phyloP scores from a whole-genome alignment of 306 rosid genomes.

The Hippophae tibetana region DNA sequence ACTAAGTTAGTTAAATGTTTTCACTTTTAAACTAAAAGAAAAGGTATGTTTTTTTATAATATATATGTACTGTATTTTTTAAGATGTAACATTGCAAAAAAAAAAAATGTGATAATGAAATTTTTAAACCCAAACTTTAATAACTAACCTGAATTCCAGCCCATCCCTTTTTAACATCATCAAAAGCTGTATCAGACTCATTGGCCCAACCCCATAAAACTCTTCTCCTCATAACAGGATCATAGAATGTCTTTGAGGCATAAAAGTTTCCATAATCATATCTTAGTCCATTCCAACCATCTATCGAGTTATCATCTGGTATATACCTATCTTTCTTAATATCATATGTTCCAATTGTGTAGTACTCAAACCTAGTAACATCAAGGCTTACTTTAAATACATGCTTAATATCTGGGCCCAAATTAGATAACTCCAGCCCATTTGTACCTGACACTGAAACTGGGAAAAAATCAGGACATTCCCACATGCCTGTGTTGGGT shows the following conservation, averaged over 20 bases:
- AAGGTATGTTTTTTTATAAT: too few species aligned
- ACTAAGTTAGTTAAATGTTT: too few species aligned
- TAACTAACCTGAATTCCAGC: conserved; percentile 65
- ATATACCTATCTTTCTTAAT: conserved; percentile 31
- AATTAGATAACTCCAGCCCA: conserved; percentile 46
- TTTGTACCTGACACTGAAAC: conserved; percentile 25
- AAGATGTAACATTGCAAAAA: too few species aligned
- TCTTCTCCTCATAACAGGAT: conserved; percentile 47
- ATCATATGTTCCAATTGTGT: conserved; percentile 51
- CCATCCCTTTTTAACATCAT: conserved; percentile 67
- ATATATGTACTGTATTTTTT: too few species aligned
- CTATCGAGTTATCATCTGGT: conserved; percentile 51
- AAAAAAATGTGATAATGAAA: too few species aligned
- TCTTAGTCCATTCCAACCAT: conserved; percentile 69
- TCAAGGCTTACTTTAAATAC: conserved; percentile 72
- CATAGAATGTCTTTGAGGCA: conserved; percentile 77
- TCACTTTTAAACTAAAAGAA: too few species aligned
- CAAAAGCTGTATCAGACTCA: conserved; percentile 40
- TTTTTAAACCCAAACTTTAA: neutral
- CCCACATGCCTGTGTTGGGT: conserved; percentile 64
- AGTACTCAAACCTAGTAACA: conserved; percentile 66
- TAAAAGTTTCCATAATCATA: conserved; percentile 84
- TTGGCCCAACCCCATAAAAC: conserved; percentile 92
- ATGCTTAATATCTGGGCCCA: conserved; percentile 33
- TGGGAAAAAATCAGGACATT: conserved; percentile 79